Evolutionary conservation across 148 eudicot species (phyloP), one percentile per base, ranked within the genome.

Genomic region (Silene uniflora): DNA sequence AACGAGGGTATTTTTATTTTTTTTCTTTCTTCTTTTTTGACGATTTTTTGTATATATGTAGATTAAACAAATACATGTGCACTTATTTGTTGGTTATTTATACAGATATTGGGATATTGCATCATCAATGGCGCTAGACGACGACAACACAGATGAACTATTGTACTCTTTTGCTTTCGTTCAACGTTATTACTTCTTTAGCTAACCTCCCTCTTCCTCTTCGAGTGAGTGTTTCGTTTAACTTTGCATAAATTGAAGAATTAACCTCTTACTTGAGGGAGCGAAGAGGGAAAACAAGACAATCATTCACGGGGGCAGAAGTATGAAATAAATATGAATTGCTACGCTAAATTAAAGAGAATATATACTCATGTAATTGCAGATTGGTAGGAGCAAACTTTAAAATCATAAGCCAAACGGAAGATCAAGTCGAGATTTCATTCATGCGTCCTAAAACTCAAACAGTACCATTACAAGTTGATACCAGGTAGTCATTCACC

Each of bases 81-180:
- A 2, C n/a, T 10, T 8, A 14, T 35, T 42, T 67, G 39, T 70
- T 60, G 18, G 54, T 23, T 70, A 14, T 12, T 63, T 7, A 59
- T 42, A 46, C 75, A 86, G 89, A 74, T 89, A 89, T 58, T 90
- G 89, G 91, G 93, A 90, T 72, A 77, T 89, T 21, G 85, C 81
- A 67, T 82, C 82, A 75, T 75, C 29, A 11, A 62, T 32, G 60
- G 76, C 74, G 12, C 29, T 54, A 10, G 74, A 75, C 59, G 73
- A 29, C 8, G 78, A 46, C 63, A 86, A 75, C 5, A 35, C 71
- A 55, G 60, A 74, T 76, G 85, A 82, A 76, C 47, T 60, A 3
- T 42, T 49, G 89, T 86, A 82, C 55, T 22, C 52, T 35, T 24
- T 35, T 8, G 5, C 9, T 47, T 24, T 76, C 19, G 5, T 9